Percentiles rank a stretch among this genome's conserved stretches.
Conservation (phyloP, 2,329 filamentous ascomycete species). For the Coleophoma cylindrospora region DNA sequence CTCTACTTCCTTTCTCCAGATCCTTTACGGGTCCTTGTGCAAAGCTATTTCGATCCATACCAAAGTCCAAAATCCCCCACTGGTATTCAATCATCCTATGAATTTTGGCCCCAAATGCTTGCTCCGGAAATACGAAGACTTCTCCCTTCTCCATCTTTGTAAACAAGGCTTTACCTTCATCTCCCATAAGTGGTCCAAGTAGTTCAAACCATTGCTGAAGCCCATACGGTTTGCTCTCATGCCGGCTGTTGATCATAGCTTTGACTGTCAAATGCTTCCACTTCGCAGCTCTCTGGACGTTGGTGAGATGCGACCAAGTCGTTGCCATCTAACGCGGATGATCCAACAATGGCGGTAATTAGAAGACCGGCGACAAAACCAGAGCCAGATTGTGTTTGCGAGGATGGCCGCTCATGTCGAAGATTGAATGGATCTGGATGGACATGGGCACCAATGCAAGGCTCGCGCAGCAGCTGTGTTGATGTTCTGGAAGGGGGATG, state of each 20-base stretch:
- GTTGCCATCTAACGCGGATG: too few species aligned
- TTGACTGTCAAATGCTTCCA: constrained; percentile 15
- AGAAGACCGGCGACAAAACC: too few species aligned
- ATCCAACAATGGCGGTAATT: too few species aligned
- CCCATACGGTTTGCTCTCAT: constrained; percentile 6
- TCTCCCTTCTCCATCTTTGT: constrained; percentile 5
- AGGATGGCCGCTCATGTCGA: too few species aligned
- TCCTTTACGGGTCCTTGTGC: constrained; percentile 10
- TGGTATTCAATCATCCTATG: constrained; percentile 11
- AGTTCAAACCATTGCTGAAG: constrained; percentile 11
- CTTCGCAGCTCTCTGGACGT: too few species aligned
- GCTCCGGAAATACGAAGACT: constrained; percentile 8
- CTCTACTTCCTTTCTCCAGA: constrained; percentile 14
- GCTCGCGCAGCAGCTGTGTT: too few species aligned
- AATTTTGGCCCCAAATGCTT: constrained; percentile 11
- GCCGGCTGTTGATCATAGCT: constrained; percentile 4
- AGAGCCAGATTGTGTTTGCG: too few species aligned
- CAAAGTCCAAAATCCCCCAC: constrained; percentile 18
- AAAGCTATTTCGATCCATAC: constrained; percentile 16
- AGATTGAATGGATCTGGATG: too few species aligned
- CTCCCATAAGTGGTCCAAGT: constrained; percentile 10
- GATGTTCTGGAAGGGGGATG: too few species aligned
- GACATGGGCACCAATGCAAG: too few species aligned
- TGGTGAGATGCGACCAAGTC: too few species aligned
- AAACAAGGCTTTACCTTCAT: constrained; percentile 6